Conservation (phyloP, 176 grass and related monocot species). For the Hordeum marinum region DNA sequence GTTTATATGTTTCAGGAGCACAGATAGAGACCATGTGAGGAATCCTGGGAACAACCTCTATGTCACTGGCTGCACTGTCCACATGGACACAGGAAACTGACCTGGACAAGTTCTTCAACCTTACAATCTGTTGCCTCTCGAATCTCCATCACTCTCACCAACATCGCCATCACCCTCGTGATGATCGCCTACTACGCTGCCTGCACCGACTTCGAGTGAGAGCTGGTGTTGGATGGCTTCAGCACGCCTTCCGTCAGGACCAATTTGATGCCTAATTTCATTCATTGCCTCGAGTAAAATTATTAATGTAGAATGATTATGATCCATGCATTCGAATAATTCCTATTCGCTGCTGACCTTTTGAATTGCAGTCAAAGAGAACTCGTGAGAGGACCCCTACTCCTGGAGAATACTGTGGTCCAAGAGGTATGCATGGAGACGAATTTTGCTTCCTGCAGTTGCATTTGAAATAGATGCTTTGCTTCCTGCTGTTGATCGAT, state of each 20-base stretch:
- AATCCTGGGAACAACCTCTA: conserved; percentile 98
- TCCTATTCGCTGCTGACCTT: neutral
- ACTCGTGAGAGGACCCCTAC: conserved; percentile 79
- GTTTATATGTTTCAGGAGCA: conserved; percentile 32
- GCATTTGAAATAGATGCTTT: neutral
- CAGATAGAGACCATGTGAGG: conserved; percentile 39
- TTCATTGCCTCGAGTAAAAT: neutral
- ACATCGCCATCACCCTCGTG: neutral
- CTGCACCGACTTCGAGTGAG: conserved; percentile 21
- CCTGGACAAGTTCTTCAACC: conserved; percentile 77
- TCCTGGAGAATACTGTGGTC: conserved; percentile 80
- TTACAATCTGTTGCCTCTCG: neutral
- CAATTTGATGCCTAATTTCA: conserved; percentile 1
- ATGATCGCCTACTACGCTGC: neutral
- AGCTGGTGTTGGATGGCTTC: neutral
- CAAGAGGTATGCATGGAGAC: conserved; percentile 43
- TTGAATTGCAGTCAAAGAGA: conserved; percentile 73
- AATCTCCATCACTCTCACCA: conserved; percentile 5
- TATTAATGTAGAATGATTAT: neutral
- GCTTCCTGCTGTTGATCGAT: neutral
- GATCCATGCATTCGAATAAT: neutral
- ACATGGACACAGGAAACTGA: conserved; percentile 59
- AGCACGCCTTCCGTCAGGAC: neutral
- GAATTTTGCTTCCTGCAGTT: neutral
- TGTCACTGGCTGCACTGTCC: conserved; percentile 92